Evolutionary conservation across 352 stramenopile species (phyloP), one percentile per base, ranked within the genome.

Genomic region (Sclerospora graminicola): DNA sequence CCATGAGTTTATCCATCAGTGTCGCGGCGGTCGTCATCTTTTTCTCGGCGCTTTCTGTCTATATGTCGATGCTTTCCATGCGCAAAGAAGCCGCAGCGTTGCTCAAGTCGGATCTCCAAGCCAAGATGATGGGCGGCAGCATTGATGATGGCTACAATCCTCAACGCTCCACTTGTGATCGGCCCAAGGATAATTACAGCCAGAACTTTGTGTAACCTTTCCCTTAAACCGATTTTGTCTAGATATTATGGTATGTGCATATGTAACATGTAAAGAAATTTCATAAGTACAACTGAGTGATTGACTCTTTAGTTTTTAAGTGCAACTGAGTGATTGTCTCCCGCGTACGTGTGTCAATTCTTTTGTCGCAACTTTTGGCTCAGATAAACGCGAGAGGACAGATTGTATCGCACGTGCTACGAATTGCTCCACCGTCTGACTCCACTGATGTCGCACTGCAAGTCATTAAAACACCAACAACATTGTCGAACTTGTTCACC

Each of bases 141-240:
- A 51, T 39, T 16, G 51, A 59, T 13, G 48, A 63, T 5, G 36
- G 45, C 8, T 40, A 50, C 24, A 24, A 9, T 8, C 26, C 47
- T 18, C 49, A 43, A 11, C 37, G 51, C 21, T 61, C 51, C 0
- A 49, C 28, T 5, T 51, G 41, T 16, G 45, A 59, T 27, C 41
- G 53, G 24, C 62, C 62, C 0, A 67, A 73, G 42, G 63, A 63
- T 42, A 72, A 76, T 41, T 83, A 83, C 63, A 66, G 65, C 48
- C 61, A 78, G 40, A 81, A 83, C 16, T 76, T 83, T 39, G 67
- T 83, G 9, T 82, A 61, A 53, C 30, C 13, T 35, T 8, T 35
- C 30, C 16, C 30, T 18, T 19, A 34, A 41, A 16, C 19, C 13
- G 30, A 8, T 47, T 8, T 37, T 23, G 32, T 13, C 32, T 42